Base-by-base conservation (phyloP, 2,329 filamentous ascomycete species). In the Colletotrichum costaricense region DNA sequence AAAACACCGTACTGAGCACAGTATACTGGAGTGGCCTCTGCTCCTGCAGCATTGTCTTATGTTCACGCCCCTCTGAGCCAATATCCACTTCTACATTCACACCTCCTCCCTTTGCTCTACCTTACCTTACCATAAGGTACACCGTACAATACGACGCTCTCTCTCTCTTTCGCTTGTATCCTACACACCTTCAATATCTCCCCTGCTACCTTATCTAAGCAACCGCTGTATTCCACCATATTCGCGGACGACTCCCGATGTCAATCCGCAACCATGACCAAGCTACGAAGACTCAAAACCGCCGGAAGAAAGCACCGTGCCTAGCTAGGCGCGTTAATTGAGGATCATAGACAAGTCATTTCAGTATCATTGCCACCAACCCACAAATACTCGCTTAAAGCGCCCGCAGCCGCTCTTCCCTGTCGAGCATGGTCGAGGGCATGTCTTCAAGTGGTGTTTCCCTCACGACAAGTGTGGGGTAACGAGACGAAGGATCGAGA, bases 401-500 rank as follows among this genome's bases (percentile, higher is more conserved):
- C 46, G 58, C 38, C 52, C 57, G 52, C 38, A 63, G 57, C 38
- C 42, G 16, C 24, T 30, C 19, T 33, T 35, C 66, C 30, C 11
- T 67, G 68, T 30, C 30, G 26, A 71, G 46, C 46, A 3, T 33
- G 56, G 46, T 55, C 54, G 30, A 56, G 28, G 24, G 26, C 19
- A 33, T 24, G 69, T 46, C 58, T 42, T 69, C 58, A 54, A 65
- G 55, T 54, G 38, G 62, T 42, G 65, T 38, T 52, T 6, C 35
- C 24, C 3, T 24, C 52, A 55, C 66, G 11, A 26, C 55, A 28
- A 56, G 49, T 73, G 60, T 60, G 67, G 67, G 67, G 70, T 57
- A 65, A 46, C 56, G 26, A 58, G 24, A 19, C 66, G 60, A 70
- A 69, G 67, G 60, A 65, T 70, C 33, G 22, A 55, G 60, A 56